A percentile compares a stretch with the other conserved stretches of the same genome.
These are phyloP conservation scores for Fusarium proliferatum DNA, from an alignment of 2,329 filamentous ascomycete species.

Conservation along the genomic window DNA sequence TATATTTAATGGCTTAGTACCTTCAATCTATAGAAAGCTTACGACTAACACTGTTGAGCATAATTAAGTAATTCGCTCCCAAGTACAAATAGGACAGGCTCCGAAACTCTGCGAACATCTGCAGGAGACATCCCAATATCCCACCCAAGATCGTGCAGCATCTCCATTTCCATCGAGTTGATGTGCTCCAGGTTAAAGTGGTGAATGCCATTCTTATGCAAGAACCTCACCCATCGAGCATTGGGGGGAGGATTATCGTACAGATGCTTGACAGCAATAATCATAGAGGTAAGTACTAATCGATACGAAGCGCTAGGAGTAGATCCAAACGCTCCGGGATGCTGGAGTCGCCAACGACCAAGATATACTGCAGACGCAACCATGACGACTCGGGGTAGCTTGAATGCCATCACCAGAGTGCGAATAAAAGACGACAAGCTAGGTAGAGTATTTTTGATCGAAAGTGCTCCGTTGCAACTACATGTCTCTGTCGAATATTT, in stretches of 20 bases:
- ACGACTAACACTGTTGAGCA: neutral
- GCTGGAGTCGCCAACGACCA: neutral
- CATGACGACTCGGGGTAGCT: neutral
- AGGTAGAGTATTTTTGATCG: neutral
- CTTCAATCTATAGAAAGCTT: neutral
- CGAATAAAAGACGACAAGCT: neutral
- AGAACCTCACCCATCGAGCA: neutral
- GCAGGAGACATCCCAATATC: neutral
- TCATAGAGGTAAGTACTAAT: neutral
- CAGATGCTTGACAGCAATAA: neutral
- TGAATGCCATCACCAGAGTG: neutral
- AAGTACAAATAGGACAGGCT: neutral
- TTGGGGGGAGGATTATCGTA: neutral
- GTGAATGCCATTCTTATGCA: neutral
- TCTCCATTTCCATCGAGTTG: conserved; percentile 3
- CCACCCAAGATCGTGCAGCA: neutral
- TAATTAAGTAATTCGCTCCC: neutral
- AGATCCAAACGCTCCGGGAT: neutral
- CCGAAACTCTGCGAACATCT: neutral
- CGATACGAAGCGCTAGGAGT: neutral
- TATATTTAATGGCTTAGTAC: no score
- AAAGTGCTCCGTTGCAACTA: no score
- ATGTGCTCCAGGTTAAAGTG: neutral
- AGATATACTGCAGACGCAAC: neutral
- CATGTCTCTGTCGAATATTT: neutral